Base-by-base conservation (phyloP, 2,329 filamentous ascomycete genomes). In the Basipetospora chlamydospora region DNA sequence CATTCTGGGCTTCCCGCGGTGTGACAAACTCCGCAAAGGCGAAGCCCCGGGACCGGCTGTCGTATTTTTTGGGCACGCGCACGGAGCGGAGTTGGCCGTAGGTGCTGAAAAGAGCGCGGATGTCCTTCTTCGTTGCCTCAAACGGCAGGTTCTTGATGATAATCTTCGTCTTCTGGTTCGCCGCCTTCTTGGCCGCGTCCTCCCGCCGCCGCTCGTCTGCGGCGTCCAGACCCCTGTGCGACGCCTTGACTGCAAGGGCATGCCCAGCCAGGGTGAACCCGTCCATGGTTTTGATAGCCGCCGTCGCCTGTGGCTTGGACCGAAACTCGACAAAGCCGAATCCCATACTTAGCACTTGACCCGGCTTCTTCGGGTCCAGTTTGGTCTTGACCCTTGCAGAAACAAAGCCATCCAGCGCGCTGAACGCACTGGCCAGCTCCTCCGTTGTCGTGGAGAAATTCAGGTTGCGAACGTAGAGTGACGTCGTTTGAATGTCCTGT, bases 141-240 rank as follows among this genome's bases (percentile, higher is more conserved):
- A 98, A 98, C 15, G 90, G 88, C 58, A 98, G 63, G 64, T 98
- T 98, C 67, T 96, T 98, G 64, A 98, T 80, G 58, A 96, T 79
- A 52, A 98, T 80, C 69, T 96, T 96, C 33, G 87, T 95, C 46
- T 76, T 73, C 52, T 77, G 74, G 12, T 71, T 72, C 17, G 82
- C 77, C 35, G 73, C 61, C 58, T 88, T 92, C 67, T 86, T 92
- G 35, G 80, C 77, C 44, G 72, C 75, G 51, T 96, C 86, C 46
- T 88, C 80, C 46, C 79, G 80, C 44, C 80, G 76, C 45, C 82
- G 74, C 58, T 93, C 83, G 53, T 93, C 85, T 2, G 83, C 87
- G 13, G 85, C 85, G 59, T 96, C 87, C 40, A 77, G 67, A 15
- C 81, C 84, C 56, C 80, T 86, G 61, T 95, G 85, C 6, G 87